Evolutionary conservation across 2,329 filamentous ascomycete species (phyloP).

Genomic region (Massarina eburnea): DNA sequence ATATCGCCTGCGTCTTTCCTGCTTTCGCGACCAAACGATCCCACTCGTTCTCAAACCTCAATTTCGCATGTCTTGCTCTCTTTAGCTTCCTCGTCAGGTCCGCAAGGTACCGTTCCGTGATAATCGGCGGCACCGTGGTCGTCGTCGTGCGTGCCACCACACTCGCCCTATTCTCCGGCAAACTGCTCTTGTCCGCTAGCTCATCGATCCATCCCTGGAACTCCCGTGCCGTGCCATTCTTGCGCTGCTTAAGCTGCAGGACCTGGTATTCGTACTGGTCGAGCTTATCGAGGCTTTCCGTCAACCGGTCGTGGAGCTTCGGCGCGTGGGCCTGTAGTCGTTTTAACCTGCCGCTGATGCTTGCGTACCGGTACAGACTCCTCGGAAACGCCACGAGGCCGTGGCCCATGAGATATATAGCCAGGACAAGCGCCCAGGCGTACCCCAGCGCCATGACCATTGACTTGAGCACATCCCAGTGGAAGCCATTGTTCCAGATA

Average conservation of each 20-base stretch:
- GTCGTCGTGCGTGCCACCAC: constrained; percentile 32
- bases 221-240: constrained; percentile 72
- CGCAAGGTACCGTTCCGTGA: constrained; percentile 91
- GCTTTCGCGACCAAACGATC: constrained; percentile 74
- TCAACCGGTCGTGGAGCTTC: constrained; percentile 80
- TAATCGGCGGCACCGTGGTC: constrained; percentile 69
- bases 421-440: constrained; percentile 86
- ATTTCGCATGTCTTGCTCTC: constrained; percentile 78
- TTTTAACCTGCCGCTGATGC: constrained; percentile 71
- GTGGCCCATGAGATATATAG: constrained; percentile 97
- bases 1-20: constrained; percentile 72
- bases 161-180: constrained; percentile 60
- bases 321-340: constrained; percentile 79
- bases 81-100: constrained; percentile 82
- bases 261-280: constrained; percentile 83
- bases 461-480: constrained; percentile 73
- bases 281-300: constrained; percentile 77
- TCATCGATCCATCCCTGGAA: constrained; percentile 97
- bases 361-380: constrained; percentile 76
- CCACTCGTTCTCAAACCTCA: constrained; percentile 86
- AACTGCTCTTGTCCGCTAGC: constrained; percentile 72
- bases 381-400: constrained; percentile 90
- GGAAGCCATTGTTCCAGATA: constrained; percentile 74
- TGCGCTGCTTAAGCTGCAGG: constrained; percentile 74
- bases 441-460: constrained; percentile 93